Evolutionary conservation across 148 eudicot genomes (phyloP).

Genomic region (Rhododendron mucronatum): DNA sequence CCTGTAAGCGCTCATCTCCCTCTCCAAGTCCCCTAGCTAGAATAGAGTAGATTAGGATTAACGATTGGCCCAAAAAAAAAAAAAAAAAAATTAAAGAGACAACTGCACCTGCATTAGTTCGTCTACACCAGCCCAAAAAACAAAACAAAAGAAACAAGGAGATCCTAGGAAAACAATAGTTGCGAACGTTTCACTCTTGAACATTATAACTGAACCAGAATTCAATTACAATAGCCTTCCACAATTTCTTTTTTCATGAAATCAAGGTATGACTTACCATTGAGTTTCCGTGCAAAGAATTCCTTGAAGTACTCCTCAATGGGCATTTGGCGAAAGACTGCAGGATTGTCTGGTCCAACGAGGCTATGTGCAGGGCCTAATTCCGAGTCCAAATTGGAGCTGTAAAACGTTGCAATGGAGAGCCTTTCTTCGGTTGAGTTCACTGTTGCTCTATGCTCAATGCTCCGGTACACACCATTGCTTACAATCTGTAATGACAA

Average conservation of each 20-base stretch:
- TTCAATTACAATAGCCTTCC: neutral
- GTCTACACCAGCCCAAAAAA: neutral
- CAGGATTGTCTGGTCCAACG: constrained; percentile 32
- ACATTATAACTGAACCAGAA: neutral
- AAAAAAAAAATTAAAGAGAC: too few species aligned
- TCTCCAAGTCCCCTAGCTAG: too few species aligned
- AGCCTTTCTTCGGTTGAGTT: constrained; percentile 45
- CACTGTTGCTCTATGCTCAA: constrained; percentile 60
- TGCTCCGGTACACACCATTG: constrained; percentile 52
- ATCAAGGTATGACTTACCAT: constrained; percentile 43
- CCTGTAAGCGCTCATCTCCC: too few species aligned
- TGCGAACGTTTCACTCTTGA: neutral
- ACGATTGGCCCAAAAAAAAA: too few species aligned
- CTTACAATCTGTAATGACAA: constrained; percentile 37
- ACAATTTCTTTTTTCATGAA: constrained; percentile 26
- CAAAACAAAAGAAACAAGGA: neutral
- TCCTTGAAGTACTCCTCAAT: constrained; percentile 34
- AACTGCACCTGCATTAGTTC: too few species aligned
- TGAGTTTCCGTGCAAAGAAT: constrained; percentile 38
- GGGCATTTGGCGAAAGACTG: constrained; percentile 28
- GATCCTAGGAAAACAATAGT: neutral
- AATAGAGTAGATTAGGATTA: too few species aligned
- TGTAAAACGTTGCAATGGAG: constrained; percentile 53
- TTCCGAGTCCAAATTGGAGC: constrained; percentile 29
- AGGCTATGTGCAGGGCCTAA: constrained; percentile 55